Base-by-base conservation (phyloP, 768 basidiomycete species). In the Scleroderma citrinum region DNA sequence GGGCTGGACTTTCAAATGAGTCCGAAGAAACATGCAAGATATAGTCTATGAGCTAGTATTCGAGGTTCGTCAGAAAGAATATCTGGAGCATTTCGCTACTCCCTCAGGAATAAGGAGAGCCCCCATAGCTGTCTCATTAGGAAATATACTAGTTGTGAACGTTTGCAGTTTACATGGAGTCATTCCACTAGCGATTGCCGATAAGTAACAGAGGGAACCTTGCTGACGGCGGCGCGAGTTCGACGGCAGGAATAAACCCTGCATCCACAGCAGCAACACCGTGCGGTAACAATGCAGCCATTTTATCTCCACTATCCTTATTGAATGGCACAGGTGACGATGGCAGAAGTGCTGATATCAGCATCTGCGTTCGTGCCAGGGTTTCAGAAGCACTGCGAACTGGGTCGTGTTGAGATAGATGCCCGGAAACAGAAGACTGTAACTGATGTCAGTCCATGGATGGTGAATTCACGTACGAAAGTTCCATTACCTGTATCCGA, bases 141-240 rank as follows among this genome's bases (percentile, higher is more conserved):
- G n/a, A n/a, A n/a, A n/a, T n/a, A n/a, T n/a, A n/a, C n/a, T n/a
- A n/a, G n/a, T n/a, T n/a, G n/a, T n/a, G n/a, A n/a, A n/a, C n/a
- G n/a, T n/a, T n/a, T n/a, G n/a, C n/a, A n/a, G n/a, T n/a, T n/a
- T n/a, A n/a, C n/a, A n/a, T n/a, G n/a, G n/a, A n/a, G n/a, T n/a
- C n/a, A n/a, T n/a, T 21, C 31, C 30, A 56, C 60, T 55, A 66
- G 51, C 60, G 57, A 47, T 45, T 43, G 47, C 78, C 83, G 49
- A 87, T 73, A 49, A 89, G 72, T 40, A 92, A 67, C 59, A 90
- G 69, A 14, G 86, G 86, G 66, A 92, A 88, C 49, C 89, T 75
- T 37, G 85, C 74, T 35, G 82, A 81, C 16, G 87, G 80, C 55
- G 85, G 87, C 19, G 81, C 83, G 29, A 86, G 63, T 34, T 83